Base-by-base conservation (phyloP, 176 grass and related monocot genomes). In the Eremochloa ophiuroides region DNA sequence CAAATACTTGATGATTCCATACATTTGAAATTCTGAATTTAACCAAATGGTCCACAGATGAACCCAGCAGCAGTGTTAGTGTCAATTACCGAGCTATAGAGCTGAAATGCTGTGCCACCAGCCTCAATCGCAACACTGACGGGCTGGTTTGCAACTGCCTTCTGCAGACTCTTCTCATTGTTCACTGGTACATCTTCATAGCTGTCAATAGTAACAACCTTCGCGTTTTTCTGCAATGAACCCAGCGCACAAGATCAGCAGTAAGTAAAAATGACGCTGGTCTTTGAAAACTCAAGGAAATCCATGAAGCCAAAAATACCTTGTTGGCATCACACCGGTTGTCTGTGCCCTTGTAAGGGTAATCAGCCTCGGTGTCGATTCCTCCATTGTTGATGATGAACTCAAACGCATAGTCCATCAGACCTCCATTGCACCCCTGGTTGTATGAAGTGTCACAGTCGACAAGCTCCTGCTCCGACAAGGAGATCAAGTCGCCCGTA, bases 371-470 rank as follows among this genome's bases (percentile, higher is more conserved):
- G 0, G 85, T 82, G 77, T 96, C 93, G 1, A 96, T 89, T 50
- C 93, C 93, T 13, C 88, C 93, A 12, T 96, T 96, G 42, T 88
- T 91, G 37, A 96, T 96, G 50, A 96, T 96, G 48, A 96, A 96
- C 80, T 91, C 72, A 59, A 93, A 96, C 6, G 88, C 93, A 20
- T 96, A 96, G 73, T 96, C 93, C 93, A 96, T 96, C 28, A 96
- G 88, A 43, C 93, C 93, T 46, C 93, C 93, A 82, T 96, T 93
- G 88, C 93, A 96, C 12, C 93, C 93, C 62, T 96, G 26, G 39
- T 96, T 96, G 67, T 96, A 96, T 44, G 71, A 93, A 50, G 90
- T 96, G 78, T 96, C 93, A 22, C 93, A 96, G 79, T 96, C 93
- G 3, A 96, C 93, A 12, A 96, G 85, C 85, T 96, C 93, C 84